Evolutionary conservation across 2,329 filamentous ascomycete genomes (phyloP), one percentile per base, ranked within the genome.

Genomic region (Aureobasidium mangrovei): DNA sequence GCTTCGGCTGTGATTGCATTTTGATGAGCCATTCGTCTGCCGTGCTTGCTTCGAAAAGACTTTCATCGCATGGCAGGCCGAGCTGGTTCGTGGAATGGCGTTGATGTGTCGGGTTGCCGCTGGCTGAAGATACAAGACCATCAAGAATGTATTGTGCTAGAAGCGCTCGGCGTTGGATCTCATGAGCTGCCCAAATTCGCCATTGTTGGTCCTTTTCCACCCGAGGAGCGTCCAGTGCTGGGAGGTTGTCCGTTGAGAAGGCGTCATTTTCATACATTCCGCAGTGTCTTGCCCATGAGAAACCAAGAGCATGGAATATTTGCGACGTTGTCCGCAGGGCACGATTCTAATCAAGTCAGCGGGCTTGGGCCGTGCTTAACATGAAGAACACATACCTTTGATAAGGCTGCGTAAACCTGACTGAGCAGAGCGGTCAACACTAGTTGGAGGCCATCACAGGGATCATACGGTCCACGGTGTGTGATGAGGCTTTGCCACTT

Each of bases 211-310:
- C 66, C 49, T 72, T 74, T 45, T 72, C 69, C 3, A 60, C 60
- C 5, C 56, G 56, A 0, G 66, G 55, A 0, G 71, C 64, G 54
- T 65, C 62, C 1, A 62, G 42, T 2, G 66, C 62, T 3, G 72
- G 72, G 1, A 74, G 52, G 8, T 66, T 63, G 4, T 65, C 63
- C 27, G 61, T 43, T 5, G 64, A 63, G 31, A 67, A 72, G 8
- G 66, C 61, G 28, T 64, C 61, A 43, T 62, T 67, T 33, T 74
- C 68, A 45, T 70, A 66, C 68, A 74, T 72, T 10, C 71, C 71
- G 51, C 70, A 74, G 49, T 74, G 70, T 29, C 71, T 65, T 32
- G 72, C 72, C 72, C 72, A 74, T 54, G 70, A 69, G 59, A 74
- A 74, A 2, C 69, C 70, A 0, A 74, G 63, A 2, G 69, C 70